These are phyloP conservation scores for Saccharomycopsis lassenensis DNA, from an alignment of 805 yeast species.

Conservation along the genomic window DNA sequence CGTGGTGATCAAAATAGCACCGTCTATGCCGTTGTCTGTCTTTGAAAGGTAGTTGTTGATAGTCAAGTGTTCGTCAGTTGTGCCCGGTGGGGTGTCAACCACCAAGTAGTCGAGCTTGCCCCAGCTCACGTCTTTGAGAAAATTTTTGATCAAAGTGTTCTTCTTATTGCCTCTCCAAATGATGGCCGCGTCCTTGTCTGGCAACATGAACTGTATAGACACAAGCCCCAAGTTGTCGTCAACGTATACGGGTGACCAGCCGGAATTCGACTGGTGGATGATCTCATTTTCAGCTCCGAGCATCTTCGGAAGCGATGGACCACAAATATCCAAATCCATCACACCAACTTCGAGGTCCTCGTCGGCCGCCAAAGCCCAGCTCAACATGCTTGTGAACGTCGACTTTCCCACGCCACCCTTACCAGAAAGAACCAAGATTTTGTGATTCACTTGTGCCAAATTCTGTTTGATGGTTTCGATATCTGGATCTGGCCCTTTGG, in stretches of 20 bases:
- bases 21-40: conserved; percentile 85
- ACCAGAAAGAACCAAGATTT: conserved; percentile 61
- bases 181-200: conserved; percentile 84
- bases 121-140: conserved; percentile 93
- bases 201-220: conserved; percentile 92
- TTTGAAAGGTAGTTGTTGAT: conserved; percentile 63
- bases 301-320: conserved; percentile 94
- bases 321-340: conserved; percentile 96
- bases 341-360: conserved; percentile 83
- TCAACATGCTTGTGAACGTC: conserved; percentile 86
- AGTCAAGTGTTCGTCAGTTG: conserved; percentile 92
- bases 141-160: conserved; percentile 85
- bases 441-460: conserved; percentile 57
- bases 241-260: conserved; percentile 95
- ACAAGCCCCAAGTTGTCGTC: conserved; percentile 91
- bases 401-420: conserved; percentile 77
- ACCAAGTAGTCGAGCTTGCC: conserved; percentile 48
- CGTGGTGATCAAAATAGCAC: conserved; percentile 89
- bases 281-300: conserved; percentile 82
- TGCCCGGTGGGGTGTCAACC: conserved; percentile 98
- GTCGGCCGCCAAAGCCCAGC: conserved; percentile 83
- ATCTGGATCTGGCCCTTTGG: conserved; percentile 95
- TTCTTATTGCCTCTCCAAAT: conserved; percentile 98
- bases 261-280: conserved; percentile 80
- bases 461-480: conserved; percentile 63